Base-by-base conservation (phyloP, 768 basidiomycete species). In the Lactarius trivialis region DNA sequence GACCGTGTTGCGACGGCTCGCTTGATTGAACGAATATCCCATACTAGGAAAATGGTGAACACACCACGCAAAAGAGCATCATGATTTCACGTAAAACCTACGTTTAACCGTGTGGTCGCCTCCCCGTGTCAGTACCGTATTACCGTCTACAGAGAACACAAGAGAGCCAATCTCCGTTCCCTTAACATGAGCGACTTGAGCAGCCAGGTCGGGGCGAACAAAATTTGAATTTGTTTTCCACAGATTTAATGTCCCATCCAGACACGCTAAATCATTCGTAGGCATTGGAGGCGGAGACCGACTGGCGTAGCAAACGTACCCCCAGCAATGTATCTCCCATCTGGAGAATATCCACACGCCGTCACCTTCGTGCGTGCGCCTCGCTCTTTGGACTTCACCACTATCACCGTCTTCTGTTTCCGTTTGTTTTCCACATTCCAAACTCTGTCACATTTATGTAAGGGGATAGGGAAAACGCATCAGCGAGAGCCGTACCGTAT, bases 41-140 rank as follows among this genome's bases (percentile, higher is more conserved):
- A 99, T 50, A 98, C 96, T 98, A 66, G 41, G 50, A 37, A 50
- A 24, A 8, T 43, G 12, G 33, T 57, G 43, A 56, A 50, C 28
- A 51, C 56, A 32, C 56, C 32, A 26, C n/a, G 30, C 3, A 30
- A 5, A 17, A 17, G n/a, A n/a, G 32, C 19, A 15, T 30, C 30
- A 24, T 50, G 4, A 51, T 37, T 32, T 12, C 56, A 52, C 37
- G 21, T 30, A 30, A 21, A 51, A 84, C 93, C 66, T 75, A 97
- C 96, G 74, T 76, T 98, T 99, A 60, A 98, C 88, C 2, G 93
- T 96, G 71, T 95, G 89, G 75, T 99, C 97, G 1, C 91, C 93
- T 43, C 96, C 94, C 69, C 97, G 79, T 7, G 93, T 95, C 60
- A 93, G 80, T 34, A 98, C 75, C 24, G 89, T 91, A 62, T 81